Percentiles rank a stretch among this genome's conserved stretches.
phyloP scores from a whole-genome alignment of 2,329 filamentous ascomycete genomes.

The Colletotrichum neosansevieriae region DNA sequence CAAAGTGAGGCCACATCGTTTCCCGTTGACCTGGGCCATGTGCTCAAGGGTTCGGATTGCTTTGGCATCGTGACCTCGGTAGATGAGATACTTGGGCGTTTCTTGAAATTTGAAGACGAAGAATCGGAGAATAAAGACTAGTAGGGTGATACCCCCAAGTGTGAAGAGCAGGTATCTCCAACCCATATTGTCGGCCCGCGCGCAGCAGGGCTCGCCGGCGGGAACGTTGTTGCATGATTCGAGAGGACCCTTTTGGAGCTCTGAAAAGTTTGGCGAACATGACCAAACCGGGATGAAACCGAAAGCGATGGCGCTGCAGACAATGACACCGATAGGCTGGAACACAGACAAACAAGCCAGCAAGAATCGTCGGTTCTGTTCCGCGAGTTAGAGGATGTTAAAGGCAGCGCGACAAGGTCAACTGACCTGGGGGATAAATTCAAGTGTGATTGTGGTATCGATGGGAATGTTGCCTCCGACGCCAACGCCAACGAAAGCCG shows the following conservation, averaged over 20 bases:
- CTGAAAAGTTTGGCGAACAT: conserved; percentile 64
- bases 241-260: conserved; percentile 50
- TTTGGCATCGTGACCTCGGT: conserved; percentile 63
- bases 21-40: conserved; percentile 64
- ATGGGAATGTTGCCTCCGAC: conserved; percentile 67
- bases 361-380: conserved; percentile 60
- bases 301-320: conserved; percentile 64
- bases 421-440: conserved; percentile 62
- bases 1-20: conserved; percentile 20
- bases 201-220: conserved; percentile 46
- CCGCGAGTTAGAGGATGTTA: background rate
- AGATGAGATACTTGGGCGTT: conserved; percentile 69
- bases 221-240: conserved; percentile 56
- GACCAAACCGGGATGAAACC: conserved; percentile 64
- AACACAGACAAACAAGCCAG: conserved; percentile 66
- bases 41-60: conserved; percentile 66
- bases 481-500: conserved; percentile 66
- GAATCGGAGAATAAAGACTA: conserved; percentile 68
- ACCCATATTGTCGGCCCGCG: conserved; percentile 63
- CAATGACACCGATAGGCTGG: conserved; percentile 66
- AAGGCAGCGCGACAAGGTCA: accelerated
- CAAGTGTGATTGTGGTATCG: conserved; percentile 66
- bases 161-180: conserved; percentile 69
- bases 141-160: conserved; percentile 65
- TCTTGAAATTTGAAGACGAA: conserved; percentile 68